Base-by-base conservation (phyloP, 345 rosid species). In the Acer campestre region DNA sequence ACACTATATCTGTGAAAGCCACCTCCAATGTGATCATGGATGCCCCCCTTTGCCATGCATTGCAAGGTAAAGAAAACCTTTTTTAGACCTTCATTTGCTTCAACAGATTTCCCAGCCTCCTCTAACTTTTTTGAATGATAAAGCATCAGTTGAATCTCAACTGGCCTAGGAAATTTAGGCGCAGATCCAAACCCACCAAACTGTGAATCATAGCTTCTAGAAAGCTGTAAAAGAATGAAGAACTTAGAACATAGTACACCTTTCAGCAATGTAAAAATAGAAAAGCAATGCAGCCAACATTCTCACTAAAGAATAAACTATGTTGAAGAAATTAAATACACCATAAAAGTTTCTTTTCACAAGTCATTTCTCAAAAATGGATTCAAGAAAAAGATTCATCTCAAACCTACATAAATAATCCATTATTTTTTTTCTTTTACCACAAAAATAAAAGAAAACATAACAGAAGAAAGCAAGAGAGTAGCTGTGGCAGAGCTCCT, bases 1-100 rank as follows among this genome's bases (percentile, higher is more conserved):
- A 95, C 98, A 53, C 98, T 95, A 80, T 95, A 95, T 77, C 98
- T 88, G 86, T 95, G 99, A 78, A 95, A 93, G 62, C 98, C 98
- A 53, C 99, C 99, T 80, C 97, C 99, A 79, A 95, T 20, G 61
- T 95, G 99, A 82, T 95, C 99, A 79, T 93, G 99, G 84, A 95
- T 85, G 67, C 99, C 99, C 59, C 99, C 99, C 76, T 85, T 92
- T 29, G 94, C 92, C 98, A 95, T 95, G 79, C 93, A 85, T 80
- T 92, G 90, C 87, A 95, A 84, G 85, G 86, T 93, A 85, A 88
- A 92, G 75, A 88, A 77, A 79, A 93, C 94, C 99, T 85, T 93
- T 68, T 83, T 78, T 73, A 20, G 74, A 64, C 51, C 66, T 66
- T 86, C 86, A 63, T 85, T 78, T 61, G 97, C 92, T 70, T 86